Base-by-base conservation (phyloP, 768 basidiomycete genomes). In the Suillus subaureus region DNA sequence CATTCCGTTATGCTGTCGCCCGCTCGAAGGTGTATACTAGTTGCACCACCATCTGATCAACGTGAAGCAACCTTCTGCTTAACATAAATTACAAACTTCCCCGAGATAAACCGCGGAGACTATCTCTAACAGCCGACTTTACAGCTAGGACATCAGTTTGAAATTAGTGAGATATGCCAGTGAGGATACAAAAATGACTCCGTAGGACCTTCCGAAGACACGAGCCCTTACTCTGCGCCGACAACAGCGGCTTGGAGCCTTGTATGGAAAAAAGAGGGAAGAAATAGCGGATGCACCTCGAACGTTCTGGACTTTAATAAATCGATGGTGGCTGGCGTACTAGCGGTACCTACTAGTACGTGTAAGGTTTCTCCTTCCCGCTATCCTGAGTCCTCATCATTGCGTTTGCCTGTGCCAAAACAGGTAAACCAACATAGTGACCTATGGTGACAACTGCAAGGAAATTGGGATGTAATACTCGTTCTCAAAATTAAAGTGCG, bases 191-290 rank as follows among this genome's bases (percentile, higher is more conserved):
- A 26, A 33, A 58, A 39, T 16, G n/a, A 26, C 16, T 58, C 18
- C 57, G 40, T 16, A 28, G 39, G 16, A 28, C 16, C 39, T 58
- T 39, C 4, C 4, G 56, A 57, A 57, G 56, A 39, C 15, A 18
- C 39, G 23, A 15, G 6, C 64, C 57, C 49, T 79, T 85, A 93
- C 86, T 92, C 91, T 69, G 88, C 87, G 75, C 94, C 93, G 65
- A 91, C 88, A 67, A 89, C 86, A 52, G 84, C 82, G 60, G 93
- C 95, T 85, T 95, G 87, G 67, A 96, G 91, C 71, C 90, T 28
- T 96, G 72, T 40, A 64, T 47, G 60, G 57, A 47, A 66, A 49
- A n/a, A 45, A 40, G 49, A 12, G 57, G 26, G 31, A 28, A 35
- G 8, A 4, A 61, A 9, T 31, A 18, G 26, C 15, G 0, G 4